Evolutionary conservation across 208 protist species (phyloP), one percentile per base, ranked within the genome.

Genomic region (Trypanosoma cruzi): DNA sequence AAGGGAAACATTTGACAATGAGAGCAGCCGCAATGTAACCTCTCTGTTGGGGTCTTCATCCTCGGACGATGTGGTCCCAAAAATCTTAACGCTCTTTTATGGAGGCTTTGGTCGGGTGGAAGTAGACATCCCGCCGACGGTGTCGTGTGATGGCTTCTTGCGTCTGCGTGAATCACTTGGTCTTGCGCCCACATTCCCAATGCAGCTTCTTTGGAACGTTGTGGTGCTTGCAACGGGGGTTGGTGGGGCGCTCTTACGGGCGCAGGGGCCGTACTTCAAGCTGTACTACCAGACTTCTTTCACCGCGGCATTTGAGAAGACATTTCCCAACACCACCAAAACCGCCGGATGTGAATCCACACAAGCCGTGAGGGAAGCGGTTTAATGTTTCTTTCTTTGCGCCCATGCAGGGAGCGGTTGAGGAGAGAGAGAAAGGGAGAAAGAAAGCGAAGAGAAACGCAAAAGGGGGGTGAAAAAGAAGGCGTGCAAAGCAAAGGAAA

Each of bases 141-240:
- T 94, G 18, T 81, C 70, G 4, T 48, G 72, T n/a, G 64, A 77
- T 22, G 76, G 77, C 22, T 75, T 92, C 44, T 16, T 77, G 8
- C 59, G 50, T 16, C 68, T 92, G 6, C 80, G 79, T 20, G 56
- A 46, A 0, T 62, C 79, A 0, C 77, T 94, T 5, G 85, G 85
- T 0, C 76, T 94, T n/a, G 63, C 71, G 0, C 31, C 32, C 8
- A 44, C 53, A 28, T 92, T 86, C 71, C 79, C 86, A 14, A 82
- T 89, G 66, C 65, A 69, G 32, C 73, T 92, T 44, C 74, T 94
- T 20, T 94, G 89, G 86, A 94, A 94, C 42, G 77, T 84, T n/a
- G 65, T 90, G 36, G 67, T 90, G 69, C 77, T 81, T 28, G 84
- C 84, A 26, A 70, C 79, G 14, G 84, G 81, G 4, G 60, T 88